Conservation (phyloP, 2,329 filamentous ascomycete genomes). For the Trichoderma pleuroti region DNA sequence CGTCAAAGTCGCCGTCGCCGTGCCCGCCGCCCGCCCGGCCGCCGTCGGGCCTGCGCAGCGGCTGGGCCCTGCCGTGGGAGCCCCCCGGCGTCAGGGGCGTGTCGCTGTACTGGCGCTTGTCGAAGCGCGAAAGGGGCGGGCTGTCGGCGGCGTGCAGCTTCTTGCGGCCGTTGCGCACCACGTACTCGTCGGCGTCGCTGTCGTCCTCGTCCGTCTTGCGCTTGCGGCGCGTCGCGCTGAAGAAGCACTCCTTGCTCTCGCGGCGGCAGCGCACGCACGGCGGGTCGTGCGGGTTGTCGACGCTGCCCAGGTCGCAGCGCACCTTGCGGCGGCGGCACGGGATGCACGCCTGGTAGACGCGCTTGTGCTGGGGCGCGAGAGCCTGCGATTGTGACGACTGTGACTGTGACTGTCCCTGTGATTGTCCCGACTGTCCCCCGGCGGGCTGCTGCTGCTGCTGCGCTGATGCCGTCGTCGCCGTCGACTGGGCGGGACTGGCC, state of each 20-base stretch:
- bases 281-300: slow-evolving; percentile 91
- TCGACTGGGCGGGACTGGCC: slow-evolving; percentile 24
- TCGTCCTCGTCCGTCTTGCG: slow-evolving; percentile 66
- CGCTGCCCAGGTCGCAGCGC: slow-evolving; percentile 63
- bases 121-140: slow-evolving; percentile 40
- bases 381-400: not conserved
- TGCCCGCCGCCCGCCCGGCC: slow-evolving; percentile 34
- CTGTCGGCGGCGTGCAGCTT: slow-evolving; percentile 50
- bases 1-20: slow-evolving; percentile 36
- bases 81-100: slow-evolving; percentile 63
- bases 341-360: slow-evolving; percentile 62
- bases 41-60: slow-evolving; percentile 60
- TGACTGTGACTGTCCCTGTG: not conserved
- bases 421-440: not conserved
- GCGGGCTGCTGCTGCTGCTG: slow-evolving; percentile 22
- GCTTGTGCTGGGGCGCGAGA: slow-evolving; percentile 48
- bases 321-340: slow-evolving; percentile 61
- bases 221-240: slow-evolving; percentile 91
- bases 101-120: slow-evolving; percentile 46
- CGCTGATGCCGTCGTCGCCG: slow-evolving; percentile 22
- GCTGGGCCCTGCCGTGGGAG: slow-evolving; percentile 61
- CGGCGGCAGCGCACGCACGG: slow-evolving; percentile 91
- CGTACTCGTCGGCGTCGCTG: slow-evolving; percentile 60
- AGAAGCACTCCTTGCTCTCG: slow-evolving; percentile 96
- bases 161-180: slow-evolving; percentile 70